These are phyloP conservation scores for Aspergillus bombycis DNA, from an alignment of 2,329 filamentous ascomycete species.

Conservation along the genomic window DNA sequence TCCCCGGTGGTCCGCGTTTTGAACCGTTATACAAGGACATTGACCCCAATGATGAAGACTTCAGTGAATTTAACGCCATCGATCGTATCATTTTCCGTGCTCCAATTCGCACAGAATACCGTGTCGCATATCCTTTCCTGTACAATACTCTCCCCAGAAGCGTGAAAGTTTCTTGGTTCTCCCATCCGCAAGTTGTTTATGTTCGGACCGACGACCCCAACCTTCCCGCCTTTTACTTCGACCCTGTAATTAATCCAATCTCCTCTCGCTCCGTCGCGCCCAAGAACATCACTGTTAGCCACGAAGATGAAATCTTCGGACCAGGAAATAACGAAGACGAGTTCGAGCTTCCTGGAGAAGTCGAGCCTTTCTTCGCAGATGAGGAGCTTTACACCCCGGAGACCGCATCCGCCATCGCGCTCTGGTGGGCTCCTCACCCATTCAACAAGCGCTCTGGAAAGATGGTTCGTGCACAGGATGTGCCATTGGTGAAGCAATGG, in stretches of 20 bases:
- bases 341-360: slow-evolving; percentile 77
- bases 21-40: slow-evolving; percentile 98
- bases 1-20: slow-evolving; percentile 95
- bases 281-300: slow-evolving; percentile 88
- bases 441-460: slow-evolving; percentile 91
- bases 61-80: slow-evolving; percentile 99
- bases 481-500: slow-evolving; percentile 96
- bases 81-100: slow-evolving; percentile 98
- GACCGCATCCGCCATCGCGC: slow-evolving; percentile 84
- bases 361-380: slow-evolving; percentile 86
- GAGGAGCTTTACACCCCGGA: slow-evolving; percentile 88
- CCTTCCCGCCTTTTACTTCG: slow-evolving; percentile 95
- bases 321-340: slow-evolving; percentile 76
- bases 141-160: slow-evolving; percentile 97
- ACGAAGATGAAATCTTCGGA: slow-evolving; percentile 94
- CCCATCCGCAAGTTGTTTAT: slow-evolving; percentile 90
- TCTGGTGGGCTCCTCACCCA: slow-evolving; percentile 98
- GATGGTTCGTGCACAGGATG: slow-evolving; percentile 97
- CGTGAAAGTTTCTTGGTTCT: slow-evolving; percentile 92
- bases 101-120: slow-evolving; percentile 92
- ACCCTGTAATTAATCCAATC: slow-evolving; percentile 96
- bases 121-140: slow-evolving; percentile 89
- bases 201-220: slow-evolving; percentile 83
- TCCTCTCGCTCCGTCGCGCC: slow-evolving; percentile 91
- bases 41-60: slow-evolving; percentile 97